Conservation (phyloP, 2,329 filamentous ascomycete species). For the Tolypocladium sp. region DNA sequence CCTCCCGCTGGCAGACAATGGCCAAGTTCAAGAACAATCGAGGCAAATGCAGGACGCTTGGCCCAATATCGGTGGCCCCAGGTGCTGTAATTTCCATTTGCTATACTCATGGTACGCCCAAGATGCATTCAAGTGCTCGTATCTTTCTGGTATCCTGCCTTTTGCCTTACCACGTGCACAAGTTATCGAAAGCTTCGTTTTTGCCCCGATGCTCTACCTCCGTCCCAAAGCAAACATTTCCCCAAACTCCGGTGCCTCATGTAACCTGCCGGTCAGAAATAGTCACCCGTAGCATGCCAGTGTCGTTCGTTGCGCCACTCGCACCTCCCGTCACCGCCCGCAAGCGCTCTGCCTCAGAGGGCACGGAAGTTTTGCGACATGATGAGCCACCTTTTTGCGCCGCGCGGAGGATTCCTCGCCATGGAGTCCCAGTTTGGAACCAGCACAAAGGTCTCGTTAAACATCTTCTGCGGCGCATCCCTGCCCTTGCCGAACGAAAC, state of each 20-base stretch:
- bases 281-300: neutral
- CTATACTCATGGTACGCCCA: neutral
- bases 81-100: neutral
- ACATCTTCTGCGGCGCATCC: constrained; percentile 56
- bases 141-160: neutral
- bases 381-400: constrained; percentile 53
- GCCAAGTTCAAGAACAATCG: neutral
- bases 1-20: neutral
- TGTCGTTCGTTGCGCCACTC: neutral
- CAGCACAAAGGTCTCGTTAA: constrained; percentile 73
- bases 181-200: too few species aligned
- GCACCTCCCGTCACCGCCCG: neutral
- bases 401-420: constrained; percentile 41
- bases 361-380: constrained; percentile 64
- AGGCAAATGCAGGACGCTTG: neutral
- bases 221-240: neutral
- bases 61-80: neutral
- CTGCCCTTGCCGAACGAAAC: constrained; percentile 59
- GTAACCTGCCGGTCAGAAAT: neutral
- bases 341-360: constrained; percentile 21
- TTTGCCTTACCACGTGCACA: neutral
- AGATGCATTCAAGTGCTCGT: neutral
- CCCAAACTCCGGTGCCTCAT: neutral
- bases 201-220: neutral
- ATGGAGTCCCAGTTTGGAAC: constrained; percentile 64